These are phyloP conservation scores for Athelia psychrophila DNA, from an alignment of 1,284 basidiomycete species.

Conservation along the genomic window DNA sequence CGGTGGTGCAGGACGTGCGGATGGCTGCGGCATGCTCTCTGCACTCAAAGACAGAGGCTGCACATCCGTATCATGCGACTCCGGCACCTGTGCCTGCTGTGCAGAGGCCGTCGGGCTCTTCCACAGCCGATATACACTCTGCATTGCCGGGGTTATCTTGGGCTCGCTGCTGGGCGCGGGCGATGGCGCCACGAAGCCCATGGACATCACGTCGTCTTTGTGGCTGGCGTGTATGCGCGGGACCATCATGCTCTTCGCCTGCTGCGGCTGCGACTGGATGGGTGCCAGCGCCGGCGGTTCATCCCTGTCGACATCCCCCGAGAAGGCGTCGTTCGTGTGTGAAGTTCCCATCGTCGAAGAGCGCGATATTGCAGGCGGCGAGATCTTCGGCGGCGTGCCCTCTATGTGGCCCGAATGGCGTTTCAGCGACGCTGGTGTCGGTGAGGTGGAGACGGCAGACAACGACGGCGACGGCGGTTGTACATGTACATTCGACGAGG, in stretches of 20 bases:
- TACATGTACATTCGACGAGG: not conserved
- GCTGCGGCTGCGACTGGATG: slow-evolving; percentile 67
- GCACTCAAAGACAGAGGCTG: slow-evolving; percentile 11
- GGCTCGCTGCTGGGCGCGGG: slow-evolving; percentile 34
- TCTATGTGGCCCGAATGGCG: slow-evolving; percentile 3
- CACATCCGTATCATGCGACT: slow-evolving; percentile 28
- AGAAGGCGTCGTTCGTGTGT: slow-evolving; percentile 12
- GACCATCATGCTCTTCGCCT: slow-evolving; percentile 74
- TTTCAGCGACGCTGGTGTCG: slow-evolving; percentile 19
- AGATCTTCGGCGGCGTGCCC: slow-evolving; percentile 5
- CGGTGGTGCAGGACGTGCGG: slow-evolving; percentile 39
- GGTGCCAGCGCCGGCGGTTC: slow-evolving; percentile 31
- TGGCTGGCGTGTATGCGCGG: slow-evolving; percentile 79
- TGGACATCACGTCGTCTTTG: slow-evolving; percentile 74
- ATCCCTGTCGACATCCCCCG: not conserved
- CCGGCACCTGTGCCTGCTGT: slow-evolving; percentile 19
- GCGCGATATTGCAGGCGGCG: slow-evolving; percentile 22
- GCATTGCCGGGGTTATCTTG: slow-evolving; percentile 47
- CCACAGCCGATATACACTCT: slow-evolving; percentile 69
- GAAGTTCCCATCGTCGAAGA: slow-evolving; percentile 16
- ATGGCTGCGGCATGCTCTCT: slow-evolving; percentile 5
- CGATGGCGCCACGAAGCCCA: slow-evolving; percentile 65
- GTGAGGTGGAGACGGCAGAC: slow-evolving; percentile 17
- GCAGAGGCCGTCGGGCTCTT: slow-evolving; percentile 43
- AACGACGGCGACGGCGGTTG: slow-evolving; percentile 20